Conservation (phyloP, 176 grass and related monocot genomes). For the Musa schizocarpa region DNA sequence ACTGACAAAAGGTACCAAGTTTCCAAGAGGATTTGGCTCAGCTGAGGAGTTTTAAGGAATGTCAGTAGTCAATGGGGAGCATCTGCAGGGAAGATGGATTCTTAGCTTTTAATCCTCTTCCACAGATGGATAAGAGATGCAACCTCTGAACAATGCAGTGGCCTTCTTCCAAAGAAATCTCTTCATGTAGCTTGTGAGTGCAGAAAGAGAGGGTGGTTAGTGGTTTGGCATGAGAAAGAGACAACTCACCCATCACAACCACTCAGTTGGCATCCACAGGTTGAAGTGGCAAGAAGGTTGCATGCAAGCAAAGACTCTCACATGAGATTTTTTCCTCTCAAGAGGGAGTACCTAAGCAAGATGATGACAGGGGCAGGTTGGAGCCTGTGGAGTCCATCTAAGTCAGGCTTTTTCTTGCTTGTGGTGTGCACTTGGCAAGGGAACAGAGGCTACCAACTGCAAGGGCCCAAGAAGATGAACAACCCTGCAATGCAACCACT, state of each 20-base stretch:
- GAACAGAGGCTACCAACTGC: background rate
- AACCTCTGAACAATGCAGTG: too few relatives aligned
- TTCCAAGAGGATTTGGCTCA: background rate
- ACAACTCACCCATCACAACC: background rate
- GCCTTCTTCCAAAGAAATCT: too few relatives aligned
- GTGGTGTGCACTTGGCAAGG: background rate
- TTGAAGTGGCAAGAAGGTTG: background rate
- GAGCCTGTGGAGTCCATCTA: too few relatives aligned
- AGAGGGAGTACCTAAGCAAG: too few relatives aligned
- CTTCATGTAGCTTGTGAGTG: background rate
- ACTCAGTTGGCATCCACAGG: background rate
- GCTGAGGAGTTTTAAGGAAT: background rate
- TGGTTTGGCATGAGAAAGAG: background rate
- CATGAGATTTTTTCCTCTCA: too few relatives aligned
- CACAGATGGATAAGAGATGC: too few relatives aligned
- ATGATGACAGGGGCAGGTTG: too few relatives aligned
- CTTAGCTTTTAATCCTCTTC: background rate
- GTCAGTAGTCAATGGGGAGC: background rate
- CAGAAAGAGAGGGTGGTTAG: background rate
- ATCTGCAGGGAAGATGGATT: background rate
- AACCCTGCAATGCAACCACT: background rate
- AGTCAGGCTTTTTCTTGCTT: background rate
- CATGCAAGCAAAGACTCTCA: background rate
- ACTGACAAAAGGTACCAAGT: background rate
- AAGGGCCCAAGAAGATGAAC: background rate